A percentile compares a stretch with the other conserved stretches of the same genome.
Evolutionary conservation across 2,329 filamentous ascomycete species (phyloP).

Genomic region (Chaetomiaceae sp.): DNA sequence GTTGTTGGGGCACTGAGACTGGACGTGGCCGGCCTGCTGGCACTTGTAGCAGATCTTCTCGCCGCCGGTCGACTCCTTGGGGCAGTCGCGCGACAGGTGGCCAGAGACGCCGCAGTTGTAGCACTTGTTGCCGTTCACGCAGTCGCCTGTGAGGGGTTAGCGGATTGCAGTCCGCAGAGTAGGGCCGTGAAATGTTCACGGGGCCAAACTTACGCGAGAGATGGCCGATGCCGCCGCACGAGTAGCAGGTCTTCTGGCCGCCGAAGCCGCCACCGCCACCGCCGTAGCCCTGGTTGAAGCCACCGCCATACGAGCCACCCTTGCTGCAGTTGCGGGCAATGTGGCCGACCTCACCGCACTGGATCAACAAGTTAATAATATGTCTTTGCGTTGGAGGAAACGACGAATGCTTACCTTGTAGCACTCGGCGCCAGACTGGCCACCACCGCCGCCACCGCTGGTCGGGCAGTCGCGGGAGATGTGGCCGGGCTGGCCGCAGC

Average conservation of each 20-base stretch:
- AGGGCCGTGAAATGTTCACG: neutral
- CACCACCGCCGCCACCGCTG: slow-evolving; percentile 44
- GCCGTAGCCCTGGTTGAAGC: slow-evolving; percentile 41
- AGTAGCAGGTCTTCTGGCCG: slow-evolving; percentile 82
- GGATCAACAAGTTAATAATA: slow-evolving; percentile 8
- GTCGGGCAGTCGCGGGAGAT: slow-evolving; percentile 81
- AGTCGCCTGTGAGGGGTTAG: slow-evolving; percentile 58
- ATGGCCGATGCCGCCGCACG: slow-evolving; percentile 93
- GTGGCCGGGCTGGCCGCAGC: slow-evolving; percentile 79
- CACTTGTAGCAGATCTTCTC: slow-evolving; percentile 99
- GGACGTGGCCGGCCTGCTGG: slow-evolving; percentile 79
- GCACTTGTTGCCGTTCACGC: slow-evolving; percentile 98
- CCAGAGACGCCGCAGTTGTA: slow-evolving; percentile 97
- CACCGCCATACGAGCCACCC: slow-evolving; percentile 46
- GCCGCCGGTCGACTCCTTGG: slow-evolving; percentile 77
- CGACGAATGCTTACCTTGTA: slow-evolving; percentile 63
- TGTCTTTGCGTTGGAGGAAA: neutral
- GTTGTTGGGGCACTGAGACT: slow-evolving; percentile 88
- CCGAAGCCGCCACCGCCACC: slow-evolving; percentile 43
- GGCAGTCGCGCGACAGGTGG: slow-evolving; percentile 93
- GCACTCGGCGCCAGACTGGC: slow-evolving; percentile 63
- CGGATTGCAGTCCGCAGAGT: slow-evolving; percentile 1
- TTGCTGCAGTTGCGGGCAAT: slow-evolving; percentile 88
- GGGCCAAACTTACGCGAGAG: slow-evolving; percentile 65
- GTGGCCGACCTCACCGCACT: slow-evolving; percentile 93